These are phyloP conservation scores for Aspergillus avenaceus DNA, from an alignment of 495 filamentous ascomycete species.

Conservation along the genomic window DNA sequence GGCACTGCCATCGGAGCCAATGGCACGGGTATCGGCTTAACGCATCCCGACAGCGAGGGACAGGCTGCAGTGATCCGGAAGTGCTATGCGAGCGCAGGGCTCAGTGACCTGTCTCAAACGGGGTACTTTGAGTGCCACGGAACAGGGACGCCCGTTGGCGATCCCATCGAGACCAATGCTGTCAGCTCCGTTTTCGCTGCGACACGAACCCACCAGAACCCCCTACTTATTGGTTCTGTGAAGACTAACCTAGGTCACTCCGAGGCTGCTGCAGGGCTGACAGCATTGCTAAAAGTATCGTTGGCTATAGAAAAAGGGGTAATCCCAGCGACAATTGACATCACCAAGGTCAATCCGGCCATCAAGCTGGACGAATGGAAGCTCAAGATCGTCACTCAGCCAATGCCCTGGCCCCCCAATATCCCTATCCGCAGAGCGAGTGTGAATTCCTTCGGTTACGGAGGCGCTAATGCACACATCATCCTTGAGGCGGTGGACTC, in stretches of 20 bases:
- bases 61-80: background rate
- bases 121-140: background rate
- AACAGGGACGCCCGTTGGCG: background rate
- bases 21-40: background rate
- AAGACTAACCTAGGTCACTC: constrained; percentile 17
- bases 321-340: constrained; percentile 20
- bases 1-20: background rate
- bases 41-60: background rate
- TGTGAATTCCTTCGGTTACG: background rate
- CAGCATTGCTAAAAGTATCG: constrained; percentile 23
- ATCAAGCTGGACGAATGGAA: constrained; percentile 25
- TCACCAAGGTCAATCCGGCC: constrained; percentile 14
- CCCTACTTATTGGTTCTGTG: background rate
- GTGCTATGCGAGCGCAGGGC: background rate
- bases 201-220: background rate
- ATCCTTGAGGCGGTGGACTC: background rate
- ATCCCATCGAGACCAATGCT: background rate
- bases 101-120: background rate
- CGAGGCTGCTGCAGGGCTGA: constrained; percentile 21
- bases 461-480: background rate
- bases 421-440: background rate
- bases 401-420: background rate
- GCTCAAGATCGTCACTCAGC: background rate
- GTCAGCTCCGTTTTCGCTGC: background rate
- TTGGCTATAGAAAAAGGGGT: constrained; percentile 21